These are phyloP conservation scores for Phytomonas francai DNA, from an alignment of 208 protist genomes.

Conservation along the genomic window DNA sequence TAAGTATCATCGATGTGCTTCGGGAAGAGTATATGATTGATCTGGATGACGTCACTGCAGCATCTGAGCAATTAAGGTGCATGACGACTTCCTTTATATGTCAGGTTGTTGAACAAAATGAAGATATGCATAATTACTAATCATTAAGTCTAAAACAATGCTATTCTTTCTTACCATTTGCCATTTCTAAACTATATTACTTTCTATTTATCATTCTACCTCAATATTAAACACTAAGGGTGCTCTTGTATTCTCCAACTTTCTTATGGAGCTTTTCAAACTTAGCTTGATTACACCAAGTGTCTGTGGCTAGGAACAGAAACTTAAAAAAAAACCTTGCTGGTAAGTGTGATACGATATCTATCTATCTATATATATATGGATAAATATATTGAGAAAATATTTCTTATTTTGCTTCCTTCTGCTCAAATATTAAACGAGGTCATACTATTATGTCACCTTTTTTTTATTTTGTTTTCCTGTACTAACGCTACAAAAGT, in stretches of 20 bases:
- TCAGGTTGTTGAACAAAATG: constrained; percentile 17
- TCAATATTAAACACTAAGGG: not conserved
- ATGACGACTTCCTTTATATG: constrained; percentile 42
- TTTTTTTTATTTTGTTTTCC: constrained; percentile 9
- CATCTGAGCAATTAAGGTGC: constrained; percentile 26
- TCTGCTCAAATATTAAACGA: not conserved
- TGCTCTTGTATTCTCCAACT: not conserved
- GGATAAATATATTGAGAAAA: constrained; percentile 5
- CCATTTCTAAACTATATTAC: not conserved
- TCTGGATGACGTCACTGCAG: constrained; percentile 32
- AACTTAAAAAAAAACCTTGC: not conserved
- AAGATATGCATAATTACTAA: not conserved
- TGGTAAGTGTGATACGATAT: not conserved
- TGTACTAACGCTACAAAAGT: constrained; percentile 4
- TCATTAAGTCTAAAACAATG: not conserved
- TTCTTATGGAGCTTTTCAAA: not conserved
- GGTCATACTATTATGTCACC: not conserved
- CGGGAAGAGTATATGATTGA: constrained; percentile 21
- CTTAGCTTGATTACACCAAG: not conserved
- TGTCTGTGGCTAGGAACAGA: not conserved
- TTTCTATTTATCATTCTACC: not conserved
- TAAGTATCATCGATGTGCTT: constrained; percentile 54
- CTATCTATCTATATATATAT: constrained; percentile 9
- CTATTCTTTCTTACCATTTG: not conserved
- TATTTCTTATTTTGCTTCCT: not conserved